Conservation (phyloP, 1,284 basidiomycete genomes). For the Puccinia horiana region DNA sequence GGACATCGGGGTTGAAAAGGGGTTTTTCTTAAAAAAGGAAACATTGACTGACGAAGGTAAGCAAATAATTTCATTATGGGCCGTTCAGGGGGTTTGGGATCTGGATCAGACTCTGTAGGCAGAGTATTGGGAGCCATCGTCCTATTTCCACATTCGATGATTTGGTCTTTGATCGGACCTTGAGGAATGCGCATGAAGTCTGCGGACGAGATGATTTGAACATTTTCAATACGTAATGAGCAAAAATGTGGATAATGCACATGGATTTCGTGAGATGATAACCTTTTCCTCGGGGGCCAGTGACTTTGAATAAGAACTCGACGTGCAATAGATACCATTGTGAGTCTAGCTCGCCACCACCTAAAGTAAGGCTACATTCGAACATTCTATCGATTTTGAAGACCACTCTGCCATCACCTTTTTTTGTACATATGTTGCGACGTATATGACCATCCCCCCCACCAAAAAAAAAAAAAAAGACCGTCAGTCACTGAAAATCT, state of each 20-base stretch:
- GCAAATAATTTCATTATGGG: slow-evolving; percentile 48
- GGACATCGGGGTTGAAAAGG: not conserved
- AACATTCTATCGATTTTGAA: slow-evolving; percentile 41
- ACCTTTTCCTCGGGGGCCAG: slow-evolving; percentile 59
- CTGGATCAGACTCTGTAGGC: slow-evolving; percentile 10
- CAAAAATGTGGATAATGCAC: not conserved
- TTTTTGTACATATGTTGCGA: not conserved
- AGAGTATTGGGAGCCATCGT: slow-evolving; percentile 29
- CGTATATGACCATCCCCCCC: too few species aligned
- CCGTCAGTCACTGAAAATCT: not conserved
- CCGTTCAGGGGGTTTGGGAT: slow-evolving; percentile 41
- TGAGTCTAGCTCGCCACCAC: slow-evolving; percentile 60
- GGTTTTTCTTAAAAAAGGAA: not conserved
- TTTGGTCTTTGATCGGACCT: slow-evolving; percentile 30
- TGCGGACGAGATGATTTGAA: not conserved
- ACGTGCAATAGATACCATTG: slow-evolving; percentile 80
- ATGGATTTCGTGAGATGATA: not conserved
- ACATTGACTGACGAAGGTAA: slow-evolving; percentile 39
- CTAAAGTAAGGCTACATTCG: slow-evolving; percentile 36
- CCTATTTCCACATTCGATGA: slow-evolving; percentile 36
- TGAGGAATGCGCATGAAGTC: slow-evolving; percentile 30
- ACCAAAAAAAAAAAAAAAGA: not conserved
- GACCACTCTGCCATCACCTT: slow-evolving; percentile 42
- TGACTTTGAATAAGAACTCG: slow-evolving; percentile 73
- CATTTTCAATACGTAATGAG: not conserved